Percentiles rank a stretch among this genome's conserved stretches.
Conservation (phyloP, 768 basidiomycete genomes). For the Russula abietina region DNA sequence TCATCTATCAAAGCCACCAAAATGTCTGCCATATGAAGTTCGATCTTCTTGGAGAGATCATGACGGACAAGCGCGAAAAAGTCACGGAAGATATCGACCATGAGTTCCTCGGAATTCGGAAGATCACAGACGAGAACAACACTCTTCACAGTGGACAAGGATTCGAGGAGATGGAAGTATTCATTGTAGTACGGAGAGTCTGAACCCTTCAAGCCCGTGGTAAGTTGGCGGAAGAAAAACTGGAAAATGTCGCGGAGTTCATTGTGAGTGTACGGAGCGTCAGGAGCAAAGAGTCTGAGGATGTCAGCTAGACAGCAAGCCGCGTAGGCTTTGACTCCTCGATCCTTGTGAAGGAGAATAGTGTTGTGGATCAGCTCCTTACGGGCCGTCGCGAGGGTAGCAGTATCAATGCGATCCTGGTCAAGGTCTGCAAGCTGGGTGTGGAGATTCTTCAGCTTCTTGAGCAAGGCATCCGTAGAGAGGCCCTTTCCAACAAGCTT, state of each 20-base stretch:
- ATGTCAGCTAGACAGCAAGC: slow-evolving; percentile 95
- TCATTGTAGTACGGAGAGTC: slow-evolving; percentile 85
- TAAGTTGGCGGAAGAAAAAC: slow-evolving; percentile 89
- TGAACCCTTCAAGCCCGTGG: slow-evolving; percentile 61
- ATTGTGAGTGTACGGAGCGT: slow-evolving; percentile 86
- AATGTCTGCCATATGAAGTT: slow-evolving; percentile 83
- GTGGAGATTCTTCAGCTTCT: slow-evolving; percentile 78
- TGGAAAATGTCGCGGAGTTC: slow-evolving; percentile 95
- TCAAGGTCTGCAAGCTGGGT: slow-evolving; percentile 74
- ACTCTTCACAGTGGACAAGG: slow-evolving; percentile 88
- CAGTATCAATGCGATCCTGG: slow-evolving; percentile 77
- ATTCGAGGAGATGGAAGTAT: slow-evolving; percentile 93
- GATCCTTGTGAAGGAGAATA: slow-evolving; percentile 89
- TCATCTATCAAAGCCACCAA: slow-evolving; percentile 88
- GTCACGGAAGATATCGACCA: slow-evolving; percentile 75
- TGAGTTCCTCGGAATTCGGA: slow-evolving; percentile 77
- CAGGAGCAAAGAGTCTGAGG: slow-evolving; percentile 89
- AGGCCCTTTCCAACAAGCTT: slow-evolving; percentile 73
- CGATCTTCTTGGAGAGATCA: slow-evolving; percentile 71
- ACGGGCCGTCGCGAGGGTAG: slow-evolving; percentile 61
- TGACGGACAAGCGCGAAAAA: slow-evolving; percentile 78
- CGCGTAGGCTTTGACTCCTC: slow-evolving; percentile 90
- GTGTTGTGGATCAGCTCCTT: slow-evolving; percentile 75
- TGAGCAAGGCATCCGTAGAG: slow-evolving; percentile 75
- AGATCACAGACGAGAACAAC: slow-evolving; percentile 92